phyloP scores from a whole-genome alignment of 305 asterid species.

The Rubia balearica region DNA sequence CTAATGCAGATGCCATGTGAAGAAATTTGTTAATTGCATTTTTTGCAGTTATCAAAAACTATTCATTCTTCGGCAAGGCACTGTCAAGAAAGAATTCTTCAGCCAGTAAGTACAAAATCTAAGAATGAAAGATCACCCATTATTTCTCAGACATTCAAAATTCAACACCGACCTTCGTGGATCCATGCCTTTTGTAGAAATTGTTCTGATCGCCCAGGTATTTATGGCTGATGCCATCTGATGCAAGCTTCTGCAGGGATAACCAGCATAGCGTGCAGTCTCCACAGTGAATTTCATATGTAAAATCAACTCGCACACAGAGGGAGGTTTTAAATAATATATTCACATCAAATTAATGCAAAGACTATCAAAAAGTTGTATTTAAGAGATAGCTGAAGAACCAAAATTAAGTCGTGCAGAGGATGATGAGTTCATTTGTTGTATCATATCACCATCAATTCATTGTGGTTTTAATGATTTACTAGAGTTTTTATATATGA shows the following conservation, averaged over 20 bases:
- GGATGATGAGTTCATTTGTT: background rate
- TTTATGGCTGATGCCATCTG: constrained; percentile 82
- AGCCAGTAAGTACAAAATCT: background rate
- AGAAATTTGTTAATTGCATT: constrained; percentile 88
- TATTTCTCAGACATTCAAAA: background rate
- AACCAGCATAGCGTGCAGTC: constrained; percentile 90
- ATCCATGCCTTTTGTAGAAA: constrained; percentile 82
- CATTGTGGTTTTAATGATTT: too few species aligned
- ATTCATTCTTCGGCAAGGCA: constrained; percentile 83
- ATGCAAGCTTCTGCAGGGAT: constrained; percentile 72
- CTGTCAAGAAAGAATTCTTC: constrained; percentile 26
- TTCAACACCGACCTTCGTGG: constrained; percentile 53
- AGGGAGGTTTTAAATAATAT: background rate
- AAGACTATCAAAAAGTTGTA: background rate
- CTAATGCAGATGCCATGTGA: constrained; percentile 76
- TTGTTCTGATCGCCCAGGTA: constrained; percentile 85
- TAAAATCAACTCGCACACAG: constrained; percentile 64
- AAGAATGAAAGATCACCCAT: background rate
- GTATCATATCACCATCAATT: background rate
- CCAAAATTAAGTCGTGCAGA: background rate
- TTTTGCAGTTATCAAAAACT: constrained; percentile 94
- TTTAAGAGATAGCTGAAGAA: background rate
- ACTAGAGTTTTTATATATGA: too few species aligned
- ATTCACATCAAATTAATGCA: constrained; percentile 2
- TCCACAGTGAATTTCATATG: constrained; percentile 98